These are phyloP conservation scores for Fraxinus velutina DNA, from an alignment of 305 asterid species.

Conservation along the genomic window DNA sequence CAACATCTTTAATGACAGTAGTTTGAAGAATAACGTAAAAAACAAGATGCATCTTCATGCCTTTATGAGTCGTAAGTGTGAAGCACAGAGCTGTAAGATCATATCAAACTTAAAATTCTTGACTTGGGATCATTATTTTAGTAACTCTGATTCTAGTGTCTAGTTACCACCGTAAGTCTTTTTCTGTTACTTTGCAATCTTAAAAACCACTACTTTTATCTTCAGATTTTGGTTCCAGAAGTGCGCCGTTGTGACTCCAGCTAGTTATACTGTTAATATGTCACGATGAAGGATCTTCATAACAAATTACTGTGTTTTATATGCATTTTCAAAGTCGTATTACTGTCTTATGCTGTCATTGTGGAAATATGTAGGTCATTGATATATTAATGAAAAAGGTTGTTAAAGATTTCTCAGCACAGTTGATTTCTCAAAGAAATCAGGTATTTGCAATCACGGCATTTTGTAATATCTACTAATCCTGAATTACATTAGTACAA, in stretches of 20 bases:
- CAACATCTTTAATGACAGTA: neutral
- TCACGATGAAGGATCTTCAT: neutral
- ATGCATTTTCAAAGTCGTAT: conserved; percentile 2
- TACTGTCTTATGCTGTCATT: conserved; percentile 19
- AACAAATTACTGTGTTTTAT: neutral
- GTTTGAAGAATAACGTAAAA: neutral
- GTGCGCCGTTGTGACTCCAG: neutral
- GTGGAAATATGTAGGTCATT: conserved; percentile 48
- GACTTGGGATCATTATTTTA: neutral
- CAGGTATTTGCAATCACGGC: conserved; percentile 45
- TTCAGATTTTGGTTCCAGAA: neutral
- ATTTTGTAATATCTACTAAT: neutral
- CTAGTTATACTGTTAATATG: neutral
- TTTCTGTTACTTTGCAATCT: neutral
- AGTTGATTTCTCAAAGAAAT: conserved; percentile 61
- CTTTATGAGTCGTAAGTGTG: neutral
- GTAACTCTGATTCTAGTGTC: neutral
- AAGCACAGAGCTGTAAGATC: neutral
- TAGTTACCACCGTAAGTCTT: neutral
- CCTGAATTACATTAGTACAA: neutral
- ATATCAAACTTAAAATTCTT: neutral
- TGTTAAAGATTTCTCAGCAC: conserved; percentile 69
- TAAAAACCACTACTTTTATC: neutral
- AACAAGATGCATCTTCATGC: neutral
- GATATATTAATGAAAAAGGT: conserved; percentile 67